Conservation (phyloP, 164 flowering plant species). For the Chloranthus sessilifolius region DNA sequence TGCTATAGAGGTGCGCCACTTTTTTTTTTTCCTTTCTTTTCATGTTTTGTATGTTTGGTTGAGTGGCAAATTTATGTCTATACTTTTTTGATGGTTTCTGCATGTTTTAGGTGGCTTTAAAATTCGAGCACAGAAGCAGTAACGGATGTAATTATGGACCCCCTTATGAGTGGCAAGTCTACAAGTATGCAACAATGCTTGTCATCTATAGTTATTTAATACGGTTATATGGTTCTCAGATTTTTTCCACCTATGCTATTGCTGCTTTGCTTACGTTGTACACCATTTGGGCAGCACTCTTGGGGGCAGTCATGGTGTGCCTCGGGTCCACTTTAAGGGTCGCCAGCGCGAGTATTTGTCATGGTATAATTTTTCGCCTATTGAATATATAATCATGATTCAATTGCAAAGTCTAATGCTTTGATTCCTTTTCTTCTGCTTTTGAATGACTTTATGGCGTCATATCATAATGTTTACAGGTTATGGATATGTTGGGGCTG, state of each 20-base stretch:
- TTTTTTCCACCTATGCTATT: background rate
- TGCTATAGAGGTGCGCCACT: slow-evolving; percentile 53
- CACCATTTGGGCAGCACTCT: slow-evolving; percentile 45
- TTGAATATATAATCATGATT: no score
- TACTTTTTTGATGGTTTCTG: background rate
- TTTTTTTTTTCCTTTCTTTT: background rate
- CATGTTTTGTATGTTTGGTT: background rate
- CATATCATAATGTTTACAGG: slow-evolving; percentile 34
- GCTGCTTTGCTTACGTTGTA: background rate
- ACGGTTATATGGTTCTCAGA: background rate
- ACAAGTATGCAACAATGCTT: slow-evolving; percentile 72
- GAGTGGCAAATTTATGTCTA: no score
- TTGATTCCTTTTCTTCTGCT: no score
- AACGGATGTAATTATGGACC: slow-evolving; percentile 91
- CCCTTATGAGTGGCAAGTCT: slow-evolving; percentile 90
- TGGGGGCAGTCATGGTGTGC: slow-evolving; percentile 90
- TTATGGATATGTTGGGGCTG: slow-evolving; percentile 98
- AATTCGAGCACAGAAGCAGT: slow-evolving; percentile 81
- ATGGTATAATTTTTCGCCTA: slow-evolving; percentile 69
- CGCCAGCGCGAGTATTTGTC: slow-evolving; percentile 73
- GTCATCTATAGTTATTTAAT: no score
- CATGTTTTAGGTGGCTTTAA: slow-evolving; percentile 63
- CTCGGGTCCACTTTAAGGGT: slow-evolving; percentile 78
- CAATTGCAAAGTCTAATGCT: background rate
- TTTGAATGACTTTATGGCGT: background rate